Base-by-base conservation (phyloP, 2,329 filamentous ascomycete genomes). In the Lecanicillium sp. region DNA sequence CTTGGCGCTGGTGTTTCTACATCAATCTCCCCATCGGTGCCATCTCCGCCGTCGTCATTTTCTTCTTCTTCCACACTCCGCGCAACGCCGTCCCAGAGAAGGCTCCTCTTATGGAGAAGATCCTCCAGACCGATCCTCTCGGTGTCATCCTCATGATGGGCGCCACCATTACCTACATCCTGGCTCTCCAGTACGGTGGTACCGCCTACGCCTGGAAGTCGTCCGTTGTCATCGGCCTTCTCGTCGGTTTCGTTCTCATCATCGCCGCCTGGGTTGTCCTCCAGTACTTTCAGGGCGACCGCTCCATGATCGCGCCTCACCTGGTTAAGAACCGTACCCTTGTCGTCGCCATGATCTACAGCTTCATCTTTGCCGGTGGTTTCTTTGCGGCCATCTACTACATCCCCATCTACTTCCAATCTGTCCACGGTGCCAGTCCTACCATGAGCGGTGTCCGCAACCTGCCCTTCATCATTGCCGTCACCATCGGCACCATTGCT, bases 121-220 rank as follows among this genome's bases (percentile, higher is more conserved):
- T 71, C 15, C 55, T 67, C 1, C 68, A 74, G 51, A 67, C 73
- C 56, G 72, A 74, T 52, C 58, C 67, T 5, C 52, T 64, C 1
- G 71, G 71, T 2, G 60, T 65, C 2, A 58, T 64, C 14, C 59
- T 71, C 40, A 56, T 74, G 38, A 67, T 74, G 65, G 57, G 58
- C 52, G 55, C 60, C 56, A 55, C 66, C 62, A 49, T 72, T 57
- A 52, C 61, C 60, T 62, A 67, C 51, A 57, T 72, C 40, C 64
- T 72, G 5, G 68, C 69, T 4, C 55, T 73, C 0, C 68, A 72
- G 55, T 72, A 65, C 59, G 70, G 67, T 29, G 70, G 70, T 5
- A 57, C 60, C 23, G 61, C 60, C 0, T 62, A 72, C 44, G 15
- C 63, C 3, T 74, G 70, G 69, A 60, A 56, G 36, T 55, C 55